These are phyloP conservation scores for Metschnikowia kofuensis DNA, from an alignment of 805 yeast genomes.

Conservation along the genomic window DNA sequence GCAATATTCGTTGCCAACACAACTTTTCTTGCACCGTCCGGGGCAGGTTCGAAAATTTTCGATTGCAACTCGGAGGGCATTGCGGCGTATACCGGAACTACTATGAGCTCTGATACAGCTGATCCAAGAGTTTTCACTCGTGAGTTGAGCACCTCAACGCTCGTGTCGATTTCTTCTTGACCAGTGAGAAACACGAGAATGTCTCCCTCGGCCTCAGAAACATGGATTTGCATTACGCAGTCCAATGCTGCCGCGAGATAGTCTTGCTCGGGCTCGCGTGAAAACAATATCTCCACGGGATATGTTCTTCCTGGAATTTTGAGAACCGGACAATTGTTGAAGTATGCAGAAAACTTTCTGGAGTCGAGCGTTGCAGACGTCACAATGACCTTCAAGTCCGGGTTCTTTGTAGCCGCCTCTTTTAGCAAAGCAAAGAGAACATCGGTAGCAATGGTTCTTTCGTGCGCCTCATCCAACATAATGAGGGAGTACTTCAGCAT, in stretches of 20 bases:
- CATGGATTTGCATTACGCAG: conserved; percentile 81
- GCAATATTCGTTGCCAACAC: conserved; percentile 96
- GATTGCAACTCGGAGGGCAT: conserved; percentile 89
- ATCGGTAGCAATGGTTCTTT: conserved; percentile 92
- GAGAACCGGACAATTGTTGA: conserved; percentile 76
- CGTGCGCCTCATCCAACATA: conserved; percentile 97
- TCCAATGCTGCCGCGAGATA: conserved; percentile 82
- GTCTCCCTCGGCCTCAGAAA: conserved; percentile 75
- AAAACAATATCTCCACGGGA: conserved; percentile 82
- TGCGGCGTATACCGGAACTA: conserved; percentile 88
- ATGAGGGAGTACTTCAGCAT: conserved; percentile 77
- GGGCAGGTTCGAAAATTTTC: conserved; percentile 85
- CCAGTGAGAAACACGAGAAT: conserved; percentile 84
- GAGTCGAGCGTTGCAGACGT: conserved; percentile 95
- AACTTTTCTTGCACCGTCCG: conserved; percentile 77
- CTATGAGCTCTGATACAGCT: conserved; percentile 60
- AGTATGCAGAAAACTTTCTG: conserved; percentile 75
- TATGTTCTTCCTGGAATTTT: conserved; percentile 86
- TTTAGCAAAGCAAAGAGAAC: conserved; percentile 82
- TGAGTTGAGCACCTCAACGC: conserved; percentile 70
- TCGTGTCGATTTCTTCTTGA: conserved; percentile 91
- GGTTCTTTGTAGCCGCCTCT: conserved; percentile 65
- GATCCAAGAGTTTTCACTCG: conserved; percentile 64
- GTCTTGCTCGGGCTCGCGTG: conserved; percentile 82
- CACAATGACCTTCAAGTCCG: conserved; percentile 72